These are phyloP conservation scores for Blastobotrys serpentis DNA, from an alignment of 1,139 yeast genomes.

Conservation along the genomic window DNA sequence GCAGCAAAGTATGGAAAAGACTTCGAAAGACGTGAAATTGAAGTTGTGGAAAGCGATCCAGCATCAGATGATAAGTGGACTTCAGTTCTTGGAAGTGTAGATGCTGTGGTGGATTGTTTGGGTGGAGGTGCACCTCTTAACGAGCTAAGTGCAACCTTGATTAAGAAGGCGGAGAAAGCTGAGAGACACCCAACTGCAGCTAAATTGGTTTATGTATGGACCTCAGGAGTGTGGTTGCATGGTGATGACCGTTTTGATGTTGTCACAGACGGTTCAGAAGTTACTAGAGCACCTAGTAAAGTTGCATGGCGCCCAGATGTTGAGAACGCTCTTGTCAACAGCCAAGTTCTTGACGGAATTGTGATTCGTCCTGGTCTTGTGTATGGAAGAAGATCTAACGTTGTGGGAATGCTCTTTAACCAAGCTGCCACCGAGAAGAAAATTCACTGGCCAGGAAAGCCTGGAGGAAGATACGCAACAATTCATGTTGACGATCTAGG, in stretches of 20 bases:
- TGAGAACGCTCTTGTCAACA: conserved; percentile 3
- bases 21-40: conserved; percentile 5
- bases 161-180: conserved; percentile 8
- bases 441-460: conserved; percentile 11
- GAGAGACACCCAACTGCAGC: conserved; percentile 11
- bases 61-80: conserved; percentile 12
- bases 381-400: conserved; percentile 11
- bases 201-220: conserved; percentile 11
- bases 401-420: conserved; percentile 10
- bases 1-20: conserved; percentile 7
- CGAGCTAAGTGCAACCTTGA: not conserved
- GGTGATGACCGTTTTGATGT: conserved; percentile 11
- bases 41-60: conserved; percentile 10
- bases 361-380: conserved; percentile 11
- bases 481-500: conserved; percentile 12
- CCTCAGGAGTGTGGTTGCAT: conserved; percentile 13
- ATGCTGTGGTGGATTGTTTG: conserved; percentile 11
- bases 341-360: conserved; percentile 8
- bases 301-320: conserved; percentile 12
- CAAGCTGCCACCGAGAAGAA: conserved; percentile 8
- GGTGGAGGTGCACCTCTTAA: conserved; percentile 11
- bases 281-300: conserved; percentile 8
- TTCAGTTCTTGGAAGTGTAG: not conserved
- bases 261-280: conserved; percentile 9
- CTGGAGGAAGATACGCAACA: conserved; percentile 13